Evolutionary conservation across 78 protist genomes (phyloP).

Genomic region (Dictyostelium brefeldianum): DNA sequence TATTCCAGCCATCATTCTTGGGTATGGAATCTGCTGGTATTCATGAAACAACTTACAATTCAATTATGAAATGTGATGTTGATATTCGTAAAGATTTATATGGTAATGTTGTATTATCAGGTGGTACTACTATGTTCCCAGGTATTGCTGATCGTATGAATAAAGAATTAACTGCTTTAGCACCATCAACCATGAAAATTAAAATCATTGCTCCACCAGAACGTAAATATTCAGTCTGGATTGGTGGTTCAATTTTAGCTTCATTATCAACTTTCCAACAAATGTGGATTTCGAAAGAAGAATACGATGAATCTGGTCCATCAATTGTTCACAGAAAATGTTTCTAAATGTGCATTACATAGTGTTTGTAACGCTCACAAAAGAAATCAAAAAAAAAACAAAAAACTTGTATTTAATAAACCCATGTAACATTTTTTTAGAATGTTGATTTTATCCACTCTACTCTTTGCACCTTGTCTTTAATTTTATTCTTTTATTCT

Average conservation of each 20-base stretch:
- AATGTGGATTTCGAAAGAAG: conserved; percentile 85
- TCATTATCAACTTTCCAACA: conserved; percentile 79
- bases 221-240: conserved; percentile 85
- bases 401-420: too few species aligned
- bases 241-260: conserved; percentile 93
- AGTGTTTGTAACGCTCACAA: too few species aligned
- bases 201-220: conserved; percentile 84
- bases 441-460: too few species aligned
- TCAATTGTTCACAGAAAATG: conserved; percentile 14
- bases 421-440: too few species aligned
- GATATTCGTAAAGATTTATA: conserved; percentile 77
- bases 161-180: conserved; percentile 54
- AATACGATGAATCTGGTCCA: conserved; percentile 84
- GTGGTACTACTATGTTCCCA: conserved; percentile 48
- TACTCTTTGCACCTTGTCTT: too few species aligned
- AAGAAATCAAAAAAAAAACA: too few species aligned
- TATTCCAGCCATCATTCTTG: conserved; percentile 89
- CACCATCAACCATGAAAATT: conserved; percentile 62
- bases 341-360: neutral
- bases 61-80: conserved; percentile 66
- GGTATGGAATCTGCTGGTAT: conserved; percentile 86
- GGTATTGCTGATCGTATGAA: conserved; percentile 76
- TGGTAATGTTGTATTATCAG: conserved; percentile 87
- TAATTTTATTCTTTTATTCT: too few species aligned
- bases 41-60: conserved; percentile 19